These are phyloP conservation scores for Cryphonectria radicalis DNA, from an alignment of 2,329 filamentous ascomycete species.

Conservation along the genomic window DNA sequence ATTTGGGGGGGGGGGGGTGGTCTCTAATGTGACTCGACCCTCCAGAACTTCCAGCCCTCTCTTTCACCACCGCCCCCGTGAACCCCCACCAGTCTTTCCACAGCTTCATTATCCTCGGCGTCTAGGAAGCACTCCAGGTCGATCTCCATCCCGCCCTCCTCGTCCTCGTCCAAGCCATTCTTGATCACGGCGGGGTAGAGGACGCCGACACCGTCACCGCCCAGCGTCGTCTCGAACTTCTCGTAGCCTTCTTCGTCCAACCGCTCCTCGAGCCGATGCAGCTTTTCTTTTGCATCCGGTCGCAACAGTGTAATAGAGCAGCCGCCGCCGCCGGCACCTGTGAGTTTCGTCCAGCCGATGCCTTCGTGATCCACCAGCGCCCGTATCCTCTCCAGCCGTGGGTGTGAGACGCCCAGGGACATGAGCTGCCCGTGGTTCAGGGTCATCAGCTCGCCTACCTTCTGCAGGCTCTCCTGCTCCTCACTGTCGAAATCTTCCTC, in stretches of 20 bases:
- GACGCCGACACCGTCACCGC: slow-evolving; percentile 91
- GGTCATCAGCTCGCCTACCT: slow-evolving; percentile 84
- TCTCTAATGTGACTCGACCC: slow-evolving; percentile 54
- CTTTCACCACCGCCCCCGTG: slow-evolving; percentile 68
- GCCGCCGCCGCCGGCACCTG: slow-evolving; percentile 91
- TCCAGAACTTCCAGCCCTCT: slow-evolving; percentile 89
- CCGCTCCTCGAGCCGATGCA: slow-evolving; percentile 67
- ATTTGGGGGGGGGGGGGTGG: too few relatives aligned
- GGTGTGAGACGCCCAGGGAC: slow-evolving; percentile 93
- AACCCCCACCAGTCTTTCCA: slow-evolving; percentile 87
- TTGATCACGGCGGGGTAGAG: slow-evolving; percentile 90
- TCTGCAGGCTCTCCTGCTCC: slow-evolving; percentile 66
- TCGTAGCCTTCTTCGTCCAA: slow-evolving; percentile 75
- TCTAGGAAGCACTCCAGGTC: slow-evolving; percentile 82
- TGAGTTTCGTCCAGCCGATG: slow-evolving; percentile 97
- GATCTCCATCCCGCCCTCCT: slow-evolving; percentile 87
- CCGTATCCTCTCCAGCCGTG: slow-evolving; percentile 85
- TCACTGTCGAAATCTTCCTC: slow-evolving; percentile 70
- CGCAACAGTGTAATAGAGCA: slow-evolving; percentile 92
- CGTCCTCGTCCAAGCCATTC: slow-evolving; percentile 78
- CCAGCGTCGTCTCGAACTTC: slow-evolving; percentile 86
- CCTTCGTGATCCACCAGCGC: slow-evolving; percentile 88
- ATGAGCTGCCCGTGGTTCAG: slow-evolving; percentile 93
- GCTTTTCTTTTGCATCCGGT: slow-evolving; percentile 61
- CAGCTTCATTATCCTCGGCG: slow-evolving; percentile 80